phyloP scores from a whole-genome alignment of 768 basidiomycete species.

The Calvatia gigantea region DNA sequence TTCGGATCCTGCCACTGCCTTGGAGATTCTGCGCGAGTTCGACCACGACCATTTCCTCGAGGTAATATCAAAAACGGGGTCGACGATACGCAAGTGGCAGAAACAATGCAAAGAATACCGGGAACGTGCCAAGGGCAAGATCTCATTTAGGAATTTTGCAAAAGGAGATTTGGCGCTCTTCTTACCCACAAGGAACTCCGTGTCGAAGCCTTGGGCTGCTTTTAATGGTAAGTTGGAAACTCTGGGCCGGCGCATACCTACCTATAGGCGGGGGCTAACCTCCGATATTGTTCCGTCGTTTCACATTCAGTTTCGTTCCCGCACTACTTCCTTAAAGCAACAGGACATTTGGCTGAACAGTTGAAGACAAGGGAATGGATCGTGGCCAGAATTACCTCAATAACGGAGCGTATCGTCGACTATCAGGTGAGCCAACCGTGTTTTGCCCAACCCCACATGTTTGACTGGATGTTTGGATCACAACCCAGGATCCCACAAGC shows the following conservation, averaged over 20 bases:
- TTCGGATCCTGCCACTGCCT: constrained; percentile 64
- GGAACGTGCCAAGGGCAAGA: constrained; percentile 94
- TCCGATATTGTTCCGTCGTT: constrained; percentile 34
- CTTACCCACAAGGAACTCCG: constrained; percentile 91
- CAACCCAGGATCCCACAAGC: constrained; percentile 64
- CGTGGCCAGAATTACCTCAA: constrained; percentile 86
- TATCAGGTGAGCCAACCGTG: constrained; percentile 50
- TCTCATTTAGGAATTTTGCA: constrained; percentile 92
- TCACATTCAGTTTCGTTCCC: constrained; percentile 79
- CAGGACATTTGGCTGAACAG: constrained; percentile 83
- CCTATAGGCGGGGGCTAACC: constrained; percentile 13
- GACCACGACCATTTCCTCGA: constrained; percentile 87
- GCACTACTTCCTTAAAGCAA: constrained; percentile 93
- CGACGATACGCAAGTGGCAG: constrained; percentile 93
- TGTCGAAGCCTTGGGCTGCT: constrained; percentile 95
- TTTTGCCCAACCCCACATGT: constrained; percentile 9
- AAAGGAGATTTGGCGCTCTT: constrained; percentile 96
- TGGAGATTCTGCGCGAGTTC: constrained; percentile 69
- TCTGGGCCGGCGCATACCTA: background rate
- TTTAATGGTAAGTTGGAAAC: constrained; percentile 75
- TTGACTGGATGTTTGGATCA: constrained; percentile 28
- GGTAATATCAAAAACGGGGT: constrained; percentile 74
- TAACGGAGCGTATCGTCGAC: constrained; percentile 82
- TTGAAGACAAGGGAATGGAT: constrained; percentile 93
- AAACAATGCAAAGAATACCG: constrained; percentile 96